These are phyloP conservation scores for Cytidiella melzeri DNA, from an alignment of 768 basidiomycete genomes.

Conservation along the genomic window DNA sequence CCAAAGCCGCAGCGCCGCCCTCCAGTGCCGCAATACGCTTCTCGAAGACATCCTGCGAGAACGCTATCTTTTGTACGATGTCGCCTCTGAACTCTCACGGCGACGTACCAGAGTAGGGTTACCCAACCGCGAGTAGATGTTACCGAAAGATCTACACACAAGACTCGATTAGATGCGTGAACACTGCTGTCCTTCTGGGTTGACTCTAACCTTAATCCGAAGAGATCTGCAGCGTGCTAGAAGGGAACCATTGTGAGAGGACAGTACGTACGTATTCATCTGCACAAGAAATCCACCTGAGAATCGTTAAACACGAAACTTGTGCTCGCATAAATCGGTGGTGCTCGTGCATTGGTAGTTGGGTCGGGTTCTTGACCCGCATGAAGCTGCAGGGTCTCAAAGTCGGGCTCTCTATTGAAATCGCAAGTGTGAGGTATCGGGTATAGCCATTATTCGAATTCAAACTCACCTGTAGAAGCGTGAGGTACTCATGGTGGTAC, in stretches of 20 bases:
- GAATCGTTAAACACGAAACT: constrained; percentile 72
- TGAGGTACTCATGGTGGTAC: not conserved
- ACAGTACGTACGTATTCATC: not conserved
- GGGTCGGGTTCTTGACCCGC: constrained; percentile 64
- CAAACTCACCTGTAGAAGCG: constrained; percentile 18
- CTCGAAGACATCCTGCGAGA: constrained; percentile 68
- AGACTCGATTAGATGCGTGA: not conserved
- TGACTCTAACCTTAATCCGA: constrained; percentile 44
- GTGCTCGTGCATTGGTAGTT: constrained; percentile 65
- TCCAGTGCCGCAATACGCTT: constrained; percentile 76
- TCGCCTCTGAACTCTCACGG: not conserved
- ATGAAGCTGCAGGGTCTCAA: constrained; percentile 77
- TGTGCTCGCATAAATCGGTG: constrained; percentile 71
- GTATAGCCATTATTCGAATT: not conserved
- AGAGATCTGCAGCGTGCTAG: constrained; percentile 69
- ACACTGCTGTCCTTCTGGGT: too few relatives aligned
- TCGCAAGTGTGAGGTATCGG: not conserved
- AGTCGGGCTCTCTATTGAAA: constrained; percentile 46
- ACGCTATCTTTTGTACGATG: not conserved
- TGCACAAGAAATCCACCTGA: constrained; percentile 33
- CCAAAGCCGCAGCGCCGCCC: constrained; percentile 71
- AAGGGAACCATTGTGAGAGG: not conserved
- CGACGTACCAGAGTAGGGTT: constrained; percentile 62
- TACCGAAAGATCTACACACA: constrained; percentile 40
- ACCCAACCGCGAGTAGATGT: constrained; percentile 63